A percentile compares a stretch with the other conserved stretches of the same genome.
Evolutionary conservation across 2,329 filamentous ascomycete genomes (phyloP).

Genomic region (Parafenestella ontariensis): DNA sequence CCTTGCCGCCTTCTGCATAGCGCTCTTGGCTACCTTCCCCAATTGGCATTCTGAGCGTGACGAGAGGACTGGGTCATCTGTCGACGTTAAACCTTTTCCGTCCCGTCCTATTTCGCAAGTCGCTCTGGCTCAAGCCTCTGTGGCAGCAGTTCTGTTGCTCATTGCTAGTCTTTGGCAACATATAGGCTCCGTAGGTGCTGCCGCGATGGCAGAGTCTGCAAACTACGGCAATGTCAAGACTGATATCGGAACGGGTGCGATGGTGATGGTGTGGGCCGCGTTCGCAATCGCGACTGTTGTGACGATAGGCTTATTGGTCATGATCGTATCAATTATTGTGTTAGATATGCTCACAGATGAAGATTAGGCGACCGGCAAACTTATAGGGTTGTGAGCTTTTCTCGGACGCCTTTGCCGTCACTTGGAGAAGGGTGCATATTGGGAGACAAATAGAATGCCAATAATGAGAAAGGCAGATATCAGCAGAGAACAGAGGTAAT

Average conservation of each 20-base stretch:
- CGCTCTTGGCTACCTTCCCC: slow-evolving; percentile 90
- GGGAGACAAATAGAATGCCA: no score
- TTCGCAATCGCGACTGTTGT: background rate
- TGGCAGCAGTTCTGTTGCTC: slow-evolving; percentile 65
- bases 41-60: slow-evolving; percentile 91
- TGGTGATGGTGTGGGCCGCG: slow-evolving; percentile 45
- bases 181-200: slow-evolving; percentile 89
- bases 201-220: slow-evolving; percentile 85
- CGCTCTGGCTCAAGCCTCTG: slow-evolving; percentile 82
- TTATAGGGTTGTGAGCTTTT: no score
- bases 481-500: no score
- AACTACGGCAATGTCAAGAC: slow-evolving; percentile 82
- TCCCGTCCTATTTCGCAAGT: slow-evolving; percentile 86
- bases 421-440: no score
- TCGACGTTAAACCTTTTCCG: slow-evolving; percentile 88
- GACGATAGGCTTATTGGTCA: background rate
- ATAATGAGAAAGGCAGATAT: no score
- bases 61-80: slow-evolving; percentile 71
- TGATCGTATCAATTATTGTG: slow-evolving; percentile 1
- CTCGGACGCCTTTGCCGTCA: no score
- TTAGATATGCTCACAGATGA: slow-evolving; percentile 38
- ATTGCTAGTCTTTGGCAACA: slow-evolving; percentile 80
- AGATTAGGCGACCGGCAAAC: background rate
- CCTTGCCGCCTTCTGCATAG: slow-evolving; percentile 88
- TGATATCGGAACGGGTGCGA: slow-evolving; percentile 85